A percentile compares a stretch with the other conserved stretches of the same genome.
Evolutionary conservation across 23 red algal genomes (phyloP).

Genomic region (Gracilariopsis chorda): DNA sequence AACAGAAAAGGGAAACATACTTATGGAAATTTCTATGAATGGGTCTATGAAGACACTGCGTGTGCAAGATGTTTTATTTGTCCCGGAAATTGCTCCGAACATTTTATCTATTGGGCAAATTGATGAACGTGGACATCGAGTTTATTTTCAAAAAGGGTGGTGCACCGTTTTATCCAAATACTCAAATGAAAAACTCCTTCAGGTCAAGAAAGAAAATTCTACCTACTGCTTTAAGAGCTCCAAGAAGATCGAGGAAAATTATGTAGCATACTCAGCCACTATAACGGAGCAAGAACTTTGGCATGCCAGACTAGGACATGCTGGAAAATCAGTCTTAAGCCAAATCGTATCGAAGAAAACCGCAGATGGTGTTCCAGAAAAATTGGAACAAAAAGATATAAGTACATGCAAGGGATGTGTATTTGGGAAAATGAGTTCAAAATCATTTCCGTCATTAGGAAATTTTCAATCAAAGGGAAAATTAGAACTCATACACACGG

Average conservation of each 20-base stretch:
- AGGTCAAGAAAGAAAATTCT: background rate
- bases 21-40: background rate
- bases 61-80: background rate
- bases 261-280: background rate
- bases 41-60: background rate
- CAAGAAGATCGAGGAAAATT: background rate
- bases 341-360: background rate
- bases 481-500: constrained; percentile 35
- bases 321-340: background rate
- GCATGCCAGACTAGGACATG: background rate
- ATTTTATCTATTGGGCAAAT: background rate
- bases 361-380: background rate
- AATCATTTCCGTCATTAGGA: background rate
- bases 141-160: background rate
- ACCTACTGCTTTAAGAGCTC: background rate
- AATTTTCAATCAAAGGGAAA: background rate
- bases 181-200: background rate
- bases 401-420: background rate
- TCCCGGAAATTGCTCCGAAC: background rate
- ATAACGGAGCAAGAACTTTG: background rate
- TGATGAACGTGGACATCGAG: background rate
- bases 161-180: background rate
- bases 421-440: background rate
- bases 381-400: background rate
- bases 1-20: background rate